Conservation (phyloP, 2,329 filamentous ascomycete genomes). For the Macrophomina phaseolina region DNA sequence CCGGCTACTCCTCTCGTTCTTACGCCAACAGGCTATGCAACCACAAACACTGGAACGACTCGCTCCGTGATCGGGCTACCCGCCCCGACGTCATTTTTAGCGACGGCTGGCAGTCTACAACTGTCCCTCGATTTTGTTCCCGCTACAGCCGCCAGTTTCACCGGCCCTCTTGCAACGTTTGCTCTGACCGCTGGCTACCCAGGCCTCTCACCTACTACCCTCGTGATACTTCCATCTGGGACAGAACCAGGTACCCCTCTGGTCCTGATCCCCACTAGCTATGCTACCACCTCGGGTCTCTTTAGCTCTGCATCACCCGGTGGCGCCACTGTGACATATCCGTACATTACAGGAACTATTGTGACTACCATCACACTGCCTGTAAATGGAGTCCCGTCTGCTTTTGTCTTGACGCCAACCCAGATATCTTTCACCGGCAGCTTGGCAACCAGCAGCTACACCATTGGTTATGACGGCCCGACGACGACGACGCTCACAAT, state of each 20-base stretch:
- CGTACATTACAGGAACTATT: not conserved
- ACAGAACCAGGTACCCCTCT: not conserved
- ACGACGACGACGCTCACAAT: not conserved
- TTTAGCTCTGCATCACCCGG: not conserved
- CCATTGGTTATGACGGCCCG: not conserved
- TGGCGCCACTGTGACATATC: not conserved
- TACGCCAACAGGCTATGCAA: not conserved
- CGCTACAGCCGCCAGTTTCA: not conserved
- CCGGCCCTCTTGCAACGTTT: not conserved
- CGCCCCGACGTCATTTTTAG: not conserved
- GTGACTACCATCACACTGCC: not conserved
- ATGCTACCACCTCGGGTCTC: not conserved
- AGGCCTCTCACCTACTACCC: not conserved
- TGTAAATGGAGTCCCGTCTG: not conserved
- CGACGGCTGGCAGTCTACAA: not conserved
- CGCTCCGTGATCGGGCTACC: not conserved
- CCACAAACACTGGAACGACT: not conserved
- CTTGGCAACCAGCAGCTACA: not conserved
- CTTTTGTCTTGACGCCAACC: not conserved
- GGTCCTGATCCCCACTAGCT: not conserved
- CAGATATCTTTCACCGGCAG: not conserved
- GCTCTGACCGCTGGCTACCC: not conserved
- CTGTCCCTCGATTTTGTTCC: not conserved
- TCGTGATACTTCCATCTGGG: not conserved
- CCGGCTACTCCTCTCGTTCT: not conserved